A percentile compares a stretch with the other conserved stretches of the same genome.
Evolutionary conservation across 2,329 filamentous ascomycete genomes (phyloP).

Genomic region (Talaromyces sp.): DNA sequence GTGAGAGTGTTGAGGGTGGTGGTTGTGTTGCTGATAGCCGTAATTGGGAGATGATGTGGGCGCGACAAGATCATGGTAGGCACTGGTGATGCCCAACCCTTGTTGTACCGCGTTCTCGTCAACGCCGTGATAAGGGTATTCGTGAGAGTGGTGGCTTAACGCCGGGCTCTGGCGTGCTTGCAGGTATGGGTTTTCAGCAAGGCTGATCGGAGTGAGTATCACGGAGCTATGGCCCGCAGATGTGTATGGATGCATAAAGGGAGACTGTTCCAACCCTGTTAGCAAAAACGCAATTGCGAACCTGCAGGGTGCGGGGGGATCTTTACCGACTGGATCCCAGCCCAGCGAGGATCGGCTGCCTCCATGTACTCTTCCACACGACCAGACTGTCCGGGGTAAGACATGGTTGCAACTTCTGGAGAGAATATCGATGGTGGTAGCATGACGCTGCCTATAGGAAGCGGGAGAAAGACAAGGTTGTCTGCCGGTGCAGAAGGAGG

Average conservation of each 20-base stretch:
- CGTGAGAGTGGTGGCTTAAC: constrained; percentile 33
- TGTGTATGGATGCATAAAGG: constrained; percentile 30
- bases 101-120: constrained; percentile 24
- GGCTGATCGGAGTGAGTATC: constrained; percentile 35
- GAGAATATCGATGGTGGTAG: constrained; percentile 18
- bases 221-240: constrained; percentile 24
- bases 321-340: constrained; percentile 25
- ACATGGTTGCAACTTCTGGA: constrained; percentile 22
- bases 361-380: constrained; percentile 27
- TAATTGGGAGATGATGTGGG: constrained; percentile 22
- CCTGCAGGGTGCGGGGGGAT: constrained; percentile 10
- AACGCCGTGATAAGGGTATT: constrained; percentile 29
- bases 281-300: constrained; percentile 5
- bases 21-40: constrained; percentile 14
- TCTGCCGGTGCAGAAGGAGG: not conserved
- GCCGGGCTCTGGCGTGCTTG: constrained; percentile 28
- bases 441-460: constrained; percentile 20
- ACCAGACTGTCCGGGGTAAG: constrained; percentile 20
- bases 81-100: constrained; percentile 33
- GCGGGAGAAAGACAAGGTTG: not conserved
- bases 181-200: constrained; percentile 30
- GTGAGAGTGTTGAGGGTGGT: not conserved
- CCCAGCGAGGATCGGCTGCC: constrained; percentile 22
- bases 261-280: constrained; percentile 8
- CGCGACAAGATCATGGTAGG: constrained; percentile 27